Evolutionary conservation across 345 rosid species (phyloP), one percentile per base, ranked within the genome.

Genomic region (Zanthoxylum bungeanum): DNA sequence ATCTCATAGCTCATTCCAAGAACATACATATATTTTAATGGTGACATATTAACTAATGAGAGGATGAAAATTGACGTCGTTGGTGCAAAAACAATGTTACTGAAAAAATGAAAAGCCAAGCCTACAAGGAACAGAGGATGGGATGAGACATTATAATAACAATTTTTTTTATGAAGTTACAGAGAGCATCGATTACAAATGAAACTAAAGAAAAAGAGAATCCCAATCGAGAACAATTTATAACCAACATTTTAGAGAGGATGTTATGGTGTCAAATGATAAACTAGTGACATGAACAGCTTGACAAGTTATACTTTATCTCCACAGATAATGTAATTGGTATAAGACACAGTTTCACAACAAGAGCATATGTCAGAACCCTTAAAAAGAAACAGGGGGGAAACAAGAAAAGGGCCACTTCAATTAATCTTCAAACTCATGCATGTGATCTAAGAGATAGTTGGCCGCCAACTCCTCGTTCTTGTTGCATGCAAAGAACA

Each of bases 381-480:
- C n/a, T n/a, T n/a, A n/a, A n/a, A n/a, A n/a, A n/a, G n/a, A 8
- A 3, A 3, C n/a, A n/a, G n/a, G 22, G 4, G 37, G 4, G 24
- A 40, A 30, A 49, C 25, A 33, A 17, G 40, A 16, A 27, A 27
- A 34, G 16, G 17, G 47, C 34, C 56, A 58, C 64, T 44, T 69
- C 47, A 56, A 73, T 89, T 85, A 93, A 64, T 93, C 98, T 70
- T 91, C 96, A 46, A 88, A 86, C 73, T 94, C 98, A 42, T 90
- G 87, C 85, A 92, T 92, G 80, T 92, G 98, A 79, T 94, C 98
- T 74, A 92, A 76, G 68, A 92, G 97, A 73, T 92, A 89, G 85
- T 94, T 94, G 44, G 97, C 97, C 10, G 98, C 98, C 71, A 92
- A 83, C 77, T 89, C 98, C 73, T 92, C 98, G n/a, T 94, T 81